phyloP scores from a whole-genome alignment of 2,329 filamentous ascomycete species.

The Didymella segeticola region DNA sequence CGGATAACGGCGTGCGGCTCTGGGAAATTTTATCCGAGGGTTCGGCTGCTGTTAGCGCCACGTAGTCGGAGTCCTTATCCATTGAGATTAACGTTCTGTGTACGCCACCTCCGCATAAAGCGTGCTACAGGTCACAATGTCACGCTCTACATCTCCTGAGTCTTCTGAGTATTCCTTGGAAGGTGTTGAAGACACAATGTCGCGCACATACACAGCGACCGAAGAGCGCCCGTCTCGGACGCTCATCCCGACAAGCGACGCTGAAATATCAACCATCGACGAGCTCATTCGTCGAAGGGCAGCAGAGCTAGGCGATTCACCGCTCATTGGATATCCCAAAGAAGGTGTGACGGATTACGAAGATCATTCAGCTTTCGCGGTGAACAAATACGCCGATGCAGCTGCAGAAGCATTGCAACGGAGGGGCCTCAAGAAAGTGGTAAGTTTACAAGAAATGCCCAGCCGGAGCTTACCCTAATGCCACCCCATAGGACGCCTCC shows the following conservation, averaged over 20 bases:
- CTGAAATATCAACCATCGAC: constrained; percentile 33
- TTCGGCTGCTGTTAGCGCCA: constrained; percentile 4
- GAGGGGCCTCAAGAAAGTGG: constrained; percentile 30
- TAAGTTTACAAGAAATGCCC: constrained; percentile 13
- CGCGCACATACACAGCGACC: constrained; percentile 16
- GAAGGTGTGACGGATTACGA: constrained; percentile 32
- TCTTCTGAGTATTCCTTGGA: background rate
- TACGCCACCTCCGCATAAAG: constrained; percentile 19
- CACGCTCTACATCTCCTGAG: constrained; percentile 5
- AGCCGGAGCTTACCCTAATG: constrained; percentile 6
- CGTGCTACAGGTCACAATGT: constrained; percentile 12
- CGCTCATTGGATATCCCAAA: constrained; percentile 34
- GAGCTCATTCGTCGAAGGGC: constrained; percentile 34
- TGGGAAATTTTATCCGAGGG: no score
- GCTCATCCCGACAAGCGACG: constrained; percentile 9
- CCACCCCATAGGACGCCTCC: constrained; percentile 19
- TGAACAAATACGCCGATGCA: constrained; percentile 36
- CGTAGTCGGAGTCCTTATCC: constrained; percentile 16
- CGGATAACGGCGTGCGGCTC: constrained; percentile 15
- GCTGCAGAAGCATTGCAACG: constrained; percentile 28
- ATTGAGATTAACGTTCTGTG: constrained; percentile 2
- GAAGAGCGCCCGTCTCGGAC: constrained; percentile 9
- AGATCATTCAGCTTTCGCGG: constrained; percentile 33
- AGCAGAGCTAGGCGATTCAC: constrained; percentile 21
- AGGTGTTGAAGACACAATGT: constrained; percentile 19